A percentile compares a stretch with the other conserved stretches of the same genome.
These are phyloP conservation scores for Pseudoscleropodium purum DNA, from an alignment of 225 moss, liverwort and hornwort species.

Conservation along the genomic window DNA sequence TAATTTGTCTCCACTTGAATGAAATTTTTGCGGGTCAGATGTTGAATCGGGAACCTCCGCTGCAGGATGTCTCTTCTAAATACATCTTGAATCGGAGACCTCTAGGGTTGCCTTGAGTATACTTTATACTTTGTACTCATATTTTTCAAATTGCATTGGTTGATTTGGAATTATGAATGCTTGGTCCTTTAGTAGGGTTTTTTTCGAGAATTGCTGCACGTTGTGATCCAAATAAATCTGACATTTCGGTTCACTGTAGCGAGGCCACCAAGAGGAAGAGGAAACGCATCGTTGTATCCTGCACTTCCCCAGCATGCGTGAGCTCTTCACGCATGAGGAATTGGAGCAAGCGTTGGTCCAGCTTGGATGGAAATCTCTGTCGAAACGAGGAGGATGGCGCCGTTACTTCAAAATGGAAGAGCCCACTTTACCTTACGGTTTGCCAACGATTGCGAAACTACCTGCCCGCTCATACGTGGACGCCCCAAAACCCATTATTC, in stretches of 20 bases:
- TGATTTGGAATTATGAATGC: background rate
- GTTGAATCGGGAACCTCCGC: background rate
- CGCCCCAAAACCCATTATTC: constrained; percentile 42
- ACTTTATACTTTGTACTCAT: background rate
- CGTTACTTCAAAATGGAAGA: constrained; percentile 39
- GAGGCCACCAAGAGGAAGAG: constrained; percentile 21
- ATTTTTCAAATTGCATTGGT: background rate
- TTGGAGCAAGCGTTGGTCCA: constrained; percentile 18
- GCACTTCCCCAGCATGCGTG: constrained; percentile 39
- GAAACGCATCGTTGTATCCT: constrained; percentile 52
- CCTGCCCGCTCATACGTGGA: constrained; percentile 50
- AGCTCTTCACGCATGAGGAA: constrained; percentile 45
- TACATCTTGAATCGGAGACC: background rate
- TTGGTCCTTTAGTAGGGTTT: background rate
- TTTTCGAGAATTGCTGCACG: background rate
- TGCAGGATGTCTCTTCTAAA: background rate
- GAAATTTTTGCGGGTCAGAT: background rate
- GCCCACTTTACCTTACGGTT: constrained; percentile 18
- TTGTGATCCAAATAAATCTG: background rate
- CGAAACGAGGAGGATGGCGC: constrained; percentile 48
- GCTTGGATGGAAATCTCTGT: constrained; percentile 34
- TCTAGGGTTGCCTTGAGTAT: background rate
- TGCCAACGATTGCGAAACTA: constrained; percentile 40
- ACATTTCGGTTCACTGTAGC: constrained; percentile 4
- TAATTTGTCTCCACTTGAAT: background rate